Evolutionary conservation across 495 filamentous ascomycete genomes (phyloP), one percentile per base, ranked within the genome.

Genomic region (Penicillium crystallinum): DNA sequence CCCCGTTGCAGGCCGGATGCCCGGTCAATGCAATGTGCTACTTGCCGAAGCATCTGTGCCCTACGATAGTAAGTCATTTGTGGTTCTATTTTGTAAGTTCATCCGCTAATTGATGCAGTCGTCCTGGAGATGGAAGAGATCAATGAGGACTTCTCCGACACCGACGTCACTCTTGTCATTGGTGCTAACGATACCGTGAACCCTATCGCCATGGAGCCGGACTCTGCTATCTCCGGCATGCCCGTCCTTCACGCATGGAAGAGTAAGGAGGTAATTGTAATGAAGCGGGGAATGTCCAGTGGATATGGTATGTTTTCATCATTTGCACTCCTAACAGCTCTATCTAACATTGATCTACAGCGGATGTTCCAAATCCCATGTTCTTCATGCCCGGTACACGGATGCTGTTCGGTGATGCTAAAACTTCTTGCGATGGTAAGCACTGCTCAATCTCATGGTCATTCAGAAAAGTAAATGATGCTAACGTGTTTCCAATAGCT

Each of bases 121-220:
- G 87, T 91, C 30, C 74, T 90, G 15, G 88, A 92, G 70, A 91
- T 91, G 88, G 88, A 91, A 64, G 88, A 92, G 68, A 91, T 92
- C 69, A 92, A 92, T 67, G 88, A 92, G 43, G 88, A 91, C 64
- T 92, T 92, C 68, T 59, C 72, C 31, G 85, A 90, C 33, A 90
- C 88, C 0, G 88, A 91, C 56, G 77, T 92, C n/a, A 89, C 87
- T 6, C 77, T 92, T 2, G 87, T 92, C 9, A 92, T 92, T 57
- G 88, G 88, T 4, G 88, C 88, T 10, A 92, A 92, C 57, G 88
- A 92, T 56, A 91, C 88, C 0, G 88, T 92, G 9, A 92, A 92
- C 54, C 88, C 88, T 0, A 90, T 89, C 61, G 87, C 88, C 4
- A 67, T 91, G 52, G 87, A 92, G 63, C 81, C 84, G 1, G 86